phyloP scores from a whole-genome alignment of 169 alveolate genomes.

The Eimeria mitis region DNA sequence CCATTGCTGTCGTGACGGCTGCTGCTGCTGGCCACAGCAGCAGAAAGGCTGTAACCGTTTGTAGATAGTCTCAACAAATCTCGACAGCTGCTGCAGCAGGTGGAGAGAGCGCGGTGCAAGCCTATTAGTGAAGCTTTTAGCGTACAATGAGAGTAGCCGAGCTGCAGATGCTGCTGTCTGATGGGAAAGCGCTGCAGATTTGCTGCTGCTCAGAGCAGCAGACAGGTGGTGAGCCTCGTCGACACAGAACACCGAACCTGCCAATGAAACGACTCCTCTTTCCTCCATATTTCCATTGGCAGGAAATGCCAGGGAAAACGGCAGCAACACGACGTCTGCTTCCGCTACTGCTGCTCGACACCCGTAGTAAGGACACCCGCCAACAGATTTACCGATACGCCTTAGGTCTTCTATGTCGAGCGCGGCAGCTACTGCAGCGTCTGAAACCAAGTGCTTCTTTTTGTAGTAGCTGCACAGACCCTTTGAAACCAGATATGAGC shows the following conservation, averaged over 20 bases:
- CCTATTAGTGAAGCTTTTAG: neutral
- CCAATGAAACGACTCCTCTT: neutral
- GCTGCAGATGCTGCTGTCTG: slow-evolving; percentile 19
- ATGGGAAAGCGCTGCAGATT: slow-evolving; percentile 28
- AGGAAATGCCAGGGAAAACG: slow-evolving; percentile 61
- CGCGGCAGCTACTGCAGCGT: slow-evolving; percentile 29
- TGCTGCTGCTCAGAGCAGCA: slow-evolving; percentile 18
- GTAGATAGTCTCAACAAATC: slow-evolving; percentile 1
- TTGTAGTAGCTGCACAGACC: slow-evolving; percentile 59
- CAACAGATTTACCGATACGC: slow-evolving; percentile 15
- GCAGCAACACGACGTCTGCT: slow-evolving; percentile 64
- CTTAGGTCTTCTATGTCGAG: slow-evolving; percentile 48
- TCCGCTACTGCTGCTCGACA: slow-evolving; percentile 26
- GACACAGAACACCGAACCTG: slow-evolving; percentile 18
- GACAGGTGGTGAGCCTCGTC: slow-evolving; percentile 82
- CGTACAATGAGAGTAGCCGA: neutral
- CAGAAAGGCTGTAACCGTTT: slow-evolving; percentile 16
- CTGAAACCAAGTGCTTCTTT: neutral
- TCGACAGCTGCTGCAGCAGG: slow-evolving; percentile 42
- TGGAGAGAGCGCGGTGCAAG: slow-evolving; percentile 38
- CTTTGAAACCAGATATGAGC: slow-evolving; percentile 37
- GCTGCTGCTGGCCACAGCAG: slow-evolving; percentile 49
- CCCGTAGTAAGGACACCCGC: slow-evolving; percentile 62
- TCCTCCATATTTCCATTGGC: slow-evolving; percentile 8
- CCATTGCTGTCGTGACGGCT: slow-evolving; percentile 7